Conservation (phyloP, 352 stramenopile species). For the Blastocystis sp. region DNA sequence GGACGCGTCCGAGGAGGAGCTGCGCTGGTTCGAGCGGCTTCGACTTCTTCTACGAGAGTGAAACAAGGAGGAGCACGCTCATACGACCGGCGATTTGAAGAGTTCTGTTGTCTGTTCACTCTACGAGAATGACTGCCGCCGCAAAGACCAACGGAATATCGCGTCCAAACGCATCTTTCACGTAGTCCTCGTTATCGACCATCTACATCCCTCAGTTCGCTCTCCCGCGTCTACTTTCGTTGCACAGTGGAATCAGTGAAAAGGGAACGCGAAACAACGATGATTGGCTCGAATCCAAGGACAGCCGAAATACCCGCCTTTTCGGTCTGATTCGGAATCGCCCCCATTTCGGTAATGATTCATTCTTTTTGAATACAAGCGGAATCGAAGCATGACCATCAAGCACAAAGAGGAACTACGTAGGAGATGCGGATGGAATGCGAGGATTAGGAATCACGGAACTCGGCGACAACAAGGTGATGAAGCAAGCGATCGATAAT, state of each 20-base stretch:
- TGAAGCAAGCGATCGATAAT: constrained; percentile 64
- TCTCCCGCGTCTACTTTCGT: too few species aligned
- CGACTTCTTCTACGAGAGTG: neutral
- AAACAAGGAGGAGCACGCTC: neutral
- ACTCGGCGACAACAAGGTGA: constrained; percentile 70
- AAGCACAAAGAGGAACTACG: constrained; percentile 46
- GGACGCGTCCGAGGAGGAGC: neutral
- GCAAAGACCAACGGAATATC: constrained; percentile 73
- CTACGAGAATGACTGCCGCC: too few species aligned
- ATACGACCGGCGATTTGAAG: neutral
- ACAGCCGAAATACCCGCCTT: neutral
- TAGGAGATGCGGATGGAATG: neutral
- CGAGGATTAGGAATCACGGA: constrained; percentile 62
- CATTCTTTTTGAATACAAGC: neutral
- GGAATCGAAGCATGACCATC: constrained; percentile 17
- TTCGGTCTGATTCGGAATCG: neutral
- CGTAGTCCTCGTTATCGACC: constrained; percentile 3
- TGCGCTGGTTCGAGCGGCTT: neutral
- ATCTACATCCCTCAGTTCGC: constrained; percentile 14
- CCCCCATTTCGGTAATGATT: neutral
- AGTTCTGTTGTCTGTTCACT: neutral
- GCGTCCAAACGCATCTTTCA: constrained; percentile 64
- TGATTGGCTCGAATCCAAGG: neutral
- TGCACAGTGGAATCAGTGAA: neutral
- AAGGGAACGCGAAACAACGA: neutral